Conservation (phyloP, 2,329 filamentous ascomycete genomes). For the Nemania sp. region DNA sequence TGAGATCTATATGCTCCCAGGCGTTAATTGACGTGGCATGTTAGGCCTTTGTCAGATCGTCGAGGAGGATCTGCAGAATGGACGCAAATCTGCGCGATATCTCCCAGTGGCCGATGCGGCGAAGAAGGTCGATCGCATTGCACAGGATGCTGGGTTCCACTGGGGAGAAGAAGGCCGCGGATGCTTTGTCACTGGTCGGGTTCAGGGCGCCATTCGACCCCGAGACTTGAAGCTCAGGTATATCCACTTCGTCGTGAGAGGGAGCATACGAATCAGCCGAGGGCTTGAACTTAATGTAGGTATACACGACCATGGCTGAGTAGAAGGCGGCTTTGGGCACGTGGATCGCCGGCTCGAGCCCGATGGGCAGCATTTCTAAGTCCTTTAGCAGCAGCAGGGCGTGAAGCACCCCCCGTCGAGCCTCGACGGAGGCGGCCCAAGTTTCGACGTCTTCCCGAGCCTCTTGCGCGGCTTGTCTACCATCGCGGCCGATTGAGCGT, state of each 20-base stretch:
- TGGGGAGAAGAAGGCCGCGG: constrained; percentile 28
- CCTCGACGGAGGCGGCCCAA: constrained; percentile 32
- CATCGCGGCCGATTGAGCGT: constrained; percentile 35
- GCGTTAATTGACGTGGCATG: not conserved
- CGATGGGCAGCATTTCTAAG: constrained; percentile 37
- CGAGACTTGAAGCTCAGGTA: constrained; percentile 33
- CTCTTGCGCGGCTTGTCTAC: constrained; percentile 29
- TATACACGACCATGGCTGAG: constrained; percentile 36
- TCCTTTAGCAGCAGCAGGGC: constrained; percentile 32
- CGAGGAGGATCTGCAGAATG: constrained; percentile 34
- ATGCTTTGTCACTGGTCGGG: constrained; percentile 20
- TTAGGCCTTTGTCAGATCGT: constrained; percentile 32
- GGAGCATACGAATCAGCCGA: constrained; percentile 24
- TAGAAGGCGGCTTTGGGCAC: constrained; percentile 37
- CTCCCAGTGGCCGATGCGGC: constrained; percentile 37
- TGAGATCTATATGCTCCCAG: not conserved
- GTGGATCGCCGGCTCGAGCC: constrained; percentile 37
- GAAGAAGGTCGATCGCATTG: constrained; percentile 36
- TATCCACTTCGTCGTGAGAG: constrained; percentile 30
- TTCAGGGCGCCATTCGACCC: constrained; percentile 19
- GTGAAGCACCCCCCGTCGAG: constrained; percentile 33
- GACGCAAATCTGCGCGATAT: constrained; percentile 38
- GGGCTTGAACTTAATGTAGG: constrained; percentile 36
- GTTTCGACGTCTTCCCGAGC: constrained; percentile 21
- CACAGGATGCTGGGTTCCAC: constrained; percentile 36